Base-by-base conservation (phyloP, 345 rosid genomes). In the Lumnitzera littorea region DNA sequence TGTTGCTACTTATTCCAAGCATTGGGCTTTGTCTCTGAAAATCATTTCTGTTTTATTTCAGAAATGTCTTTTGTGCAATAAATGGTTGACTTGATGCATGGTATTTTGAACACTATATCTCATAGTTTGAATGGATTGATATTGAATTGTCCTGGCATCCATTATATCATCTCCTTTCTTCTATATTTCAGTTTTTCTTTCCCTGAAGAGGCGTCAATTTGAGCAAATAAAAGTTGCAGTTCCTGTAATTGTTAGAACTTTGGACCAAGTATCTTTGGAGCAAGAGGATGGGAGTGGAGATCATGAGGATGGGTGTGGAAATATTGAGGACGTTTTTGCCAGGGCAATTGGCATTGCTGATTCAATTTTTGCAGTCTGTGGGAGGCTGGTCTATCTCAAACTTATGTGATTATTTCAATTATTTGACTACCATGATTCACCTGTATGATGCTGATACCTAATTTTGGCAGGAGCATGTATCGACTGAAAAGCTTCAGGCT, bases 181-280 rank as follows among this genome's bases (percentile, higher is more conserved):
- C 55, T 62, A 52, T 63, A 71, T 64, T 66, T 53, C 91, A 94
- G 99, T 84, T 23, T 75, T 90, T 53, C 73, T 50, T 63, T 80
- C 65, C 63, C 70, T 81, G 67, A 70, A 62, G 72, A 88, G 89
- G 82, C 92, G 82, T 53, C 96, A 88, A 56, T 83, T 80, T 65
- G 82, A 90, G 76, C 97, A 90, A 70, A 66, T 82, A 50, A 90
- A 80, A 72, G 91, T 72, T 46, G 89, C 86, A 52, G 62, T 85
- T 66, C 94, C 88, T 46, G 67, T 87, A 53, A 68, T 85, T 65
- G 56, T 92, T 49, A 78, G 74, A 57, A 87, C 80, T 54, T 66
- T 87, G 62, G 78, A 78, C 75, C 77, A 50, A 24, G 70, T 79
- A 49, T 73, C 76, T 15, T 70, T 67, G 50, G 83, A 82, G 69